A percentile compares a stretch with the other conserved stretches of the same genome.
These are phyloP conservation scores for Reutealis trisperma DNA, from an alignment of 345 rosid species.

Conservation along the genomic window DNA sequence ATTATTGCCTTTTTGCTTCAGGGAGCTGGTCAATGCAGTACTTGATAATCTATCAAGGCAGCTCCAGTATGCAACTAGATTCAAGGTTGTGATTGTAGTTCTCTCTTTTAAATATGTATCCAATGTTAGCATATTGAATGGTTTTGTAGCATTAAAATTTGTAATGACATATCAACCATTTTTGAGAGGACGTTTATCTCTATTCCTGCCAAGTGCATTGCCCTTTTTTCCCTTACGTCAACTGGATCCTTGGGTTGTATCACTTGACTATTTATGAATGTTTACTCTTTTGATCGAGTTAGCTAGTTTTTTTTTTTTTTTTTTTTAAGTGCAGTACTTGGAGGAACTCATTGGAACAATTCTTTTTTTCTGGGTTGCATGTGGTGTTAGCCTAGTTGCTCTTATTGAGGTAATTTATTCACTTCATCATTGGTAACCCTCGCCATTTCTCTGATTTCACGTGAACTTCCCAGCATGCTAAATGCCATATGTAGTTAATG, in stretches of 20 bases:
- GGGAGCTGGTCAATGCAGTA: slow-evolving; percentile 69
- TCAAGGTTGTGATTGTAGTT: slow-evolving; percentile 52
- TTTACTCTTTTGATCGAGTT: slow-evolving; percentile 8
- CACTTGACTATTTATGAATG: not conserved
- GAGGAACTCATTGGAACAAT: slow-evolving; percentile 82
- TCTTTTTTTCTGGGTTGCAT: slow-evolving; percentile 81
- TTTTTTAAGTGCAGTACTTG: slow-evolving; percentile 60
- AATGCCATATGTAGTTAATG: not conserved
- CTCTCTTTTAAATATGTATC: slow-evolving; percentile 14
- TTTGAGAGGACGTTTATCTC: not conserved
- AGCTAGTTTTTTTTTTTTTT: slow-evolving; percentile 10
- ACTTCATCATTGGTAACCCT: slow-evolving; percentile 11
- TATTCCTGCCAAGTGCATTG: not conserved
- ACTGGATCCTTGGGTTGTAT: not conserved
- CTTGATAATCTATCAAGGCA: slow-evolving; percentile 72
- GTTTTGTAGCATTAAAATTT: not conserved
- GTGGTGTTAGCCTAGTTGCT: slow-evolving; percentile 83
- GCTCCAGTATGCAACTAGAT: slow-evolving; percentile 71
- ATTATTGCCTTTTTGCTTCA: slow-evolving; percentile 34
- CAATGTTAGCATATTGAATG: not conserved
- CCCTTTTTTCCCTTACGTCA: not conserved
- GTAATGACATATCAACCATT: not conserved
- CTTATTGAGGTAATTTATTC: slow-evolving; percentile 74
- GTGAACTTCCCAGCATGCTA: not conserved
- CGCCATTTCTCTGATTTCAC: not conserved